Conservation (phyloP, 1,284 basidiomycete genomes). For the Cryptococcus sp. region DNA sequence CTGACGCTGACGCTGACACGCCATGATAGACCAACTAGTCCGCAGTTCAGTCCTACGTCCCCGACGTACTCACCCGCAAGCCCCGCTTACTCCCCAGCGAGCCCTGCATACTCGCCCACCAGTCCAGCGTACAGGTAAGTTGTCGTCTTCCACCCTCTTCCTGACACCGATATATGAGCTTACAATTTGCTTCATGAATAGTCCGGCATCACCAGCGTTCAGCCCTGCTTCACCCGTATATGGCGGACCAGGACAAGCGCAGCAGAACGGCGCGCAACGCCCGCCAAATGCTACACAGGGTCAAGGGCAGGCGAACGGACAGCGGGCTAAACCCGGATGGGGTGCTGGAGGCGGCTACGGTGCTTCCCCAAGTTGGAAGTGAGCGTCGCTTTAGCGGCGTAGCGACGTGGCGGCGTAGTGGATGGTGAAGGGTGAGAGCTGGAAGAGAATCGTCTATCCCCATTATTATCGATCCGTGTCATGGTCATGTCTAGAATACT, state of each 20-base stretch:
- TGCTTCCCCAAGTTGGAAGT: constrained; percentile 37
- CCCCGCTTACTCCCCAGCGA: constrained; percentile 74
- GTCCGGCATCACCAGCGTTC: constrained; percentile 9
- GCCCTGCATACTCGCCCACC: constrained; percentile 45
- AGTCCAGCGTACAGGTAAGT: constrained; percentile 39
- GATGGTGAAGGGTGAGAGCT: not conserved
- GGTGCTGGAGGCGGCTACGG: constrained; percentile 29
- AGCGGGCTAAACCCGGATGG: constrained; percentile 31
- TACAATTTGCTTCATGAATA: too few relatives aligned
- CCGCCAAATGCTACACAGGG: constrained; percentile 7
- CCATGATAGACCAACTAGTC: constrained; percentile 28
- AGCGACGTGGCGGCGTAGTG: not conserved
- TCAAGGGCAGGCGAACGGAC: constrained; percentile 7
- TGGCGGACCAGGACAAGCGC: constrained; percentile 4
- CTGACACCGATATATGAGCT: not conserved
- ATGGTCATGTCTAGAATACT: not conserved
- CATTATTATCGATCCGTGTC: not conserved
- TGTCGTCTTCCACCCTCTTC: not conserved
- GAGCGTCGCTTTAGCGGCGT: constrained; percentile 1
- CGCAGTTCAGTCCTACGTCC: constrained; percentile 43
- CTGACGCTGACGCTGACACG: constrained; percentile 1
- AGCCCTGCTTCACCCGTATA: constrained; percentile 45
- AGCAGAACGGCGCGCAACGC: constrained; percentile 8
- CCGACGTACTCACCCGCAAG: constrained; percentile 70
- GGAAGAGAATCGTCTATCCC: too few relatives aligned